These are phyloP conservation scores for Daldinia concentrica DNA, from an alignment of 495 filamentous ascomycete genomes.

Conservation along the genomic window DNA sequence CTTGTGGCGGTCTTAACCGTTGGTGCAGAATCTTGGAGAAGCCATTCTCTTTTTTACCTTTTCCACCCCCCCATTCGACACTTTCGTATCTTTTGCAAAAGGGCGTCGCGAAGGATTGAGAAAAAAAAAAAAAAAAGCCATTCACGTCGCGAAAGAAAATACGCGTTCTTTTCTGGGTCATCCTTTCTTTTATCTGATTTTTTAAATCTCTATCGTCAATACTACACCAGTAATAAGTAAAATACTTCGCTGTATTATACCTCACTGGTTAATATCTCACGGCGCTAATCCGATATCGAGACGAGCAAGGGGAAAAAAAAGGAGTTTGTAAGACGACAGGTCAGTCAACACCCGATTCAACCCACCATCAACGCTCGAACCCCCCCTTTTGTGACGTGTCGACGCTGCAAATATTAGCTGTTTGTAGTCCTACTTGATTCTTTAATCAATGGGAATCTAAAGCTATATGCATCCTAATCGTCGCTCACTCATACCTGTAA, in stretches of 20 bases:
- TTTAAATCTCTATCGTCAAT: constrained; percentile 16
- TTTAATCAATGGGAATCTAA: constrained; percentile 35
- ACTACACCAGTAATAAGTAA: neutral
- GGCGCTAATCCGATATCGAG: constrained; percentile 30
- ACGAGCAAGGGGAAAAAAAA: constrained; percentile 25
- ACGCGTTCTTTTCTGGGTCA: constrained; percentile 26
- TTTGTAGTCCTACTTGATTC: constrained; percentile 25
- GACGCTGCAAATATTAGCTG: constrained; percentile 39
- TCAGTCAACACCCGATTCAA: constrained; percentile 44
- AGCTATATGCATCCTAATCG: constrained; percentile 22
- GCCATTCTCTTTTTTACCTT: constrained; percentile 10
- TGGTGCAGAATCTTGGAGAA: constrained; percentile 31
- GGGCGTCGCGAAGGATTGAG: constrained; percentile 17
- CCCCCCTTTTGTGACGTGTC: constrained; percentile 48
- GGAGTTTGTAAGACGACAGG: constrained; percentile 42
- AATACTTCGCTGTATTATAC: constrained; percentile 10
- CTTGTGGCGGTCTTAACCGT: constrained; percentile 16
- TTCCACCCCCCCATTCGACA: constrained; percentile 17
- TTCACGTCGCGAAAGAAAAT: constrained; percentile 20
- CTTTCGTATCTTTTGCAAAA: constrained; percentile 18
- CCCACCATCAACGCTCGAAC: constrained; percentile 34
- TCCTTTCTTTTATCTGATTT: constrained; percentile 16
- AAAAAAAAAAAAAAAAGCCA: neutral
- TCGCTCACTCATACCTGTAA: constrained; percentile 9
- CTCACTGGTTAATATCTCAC: constrained; percentile 17